Evolutionary conservation across 108 stramenopile species (phyloP).

Genomic region (Cyclostephanos invisitatus): DNA sequence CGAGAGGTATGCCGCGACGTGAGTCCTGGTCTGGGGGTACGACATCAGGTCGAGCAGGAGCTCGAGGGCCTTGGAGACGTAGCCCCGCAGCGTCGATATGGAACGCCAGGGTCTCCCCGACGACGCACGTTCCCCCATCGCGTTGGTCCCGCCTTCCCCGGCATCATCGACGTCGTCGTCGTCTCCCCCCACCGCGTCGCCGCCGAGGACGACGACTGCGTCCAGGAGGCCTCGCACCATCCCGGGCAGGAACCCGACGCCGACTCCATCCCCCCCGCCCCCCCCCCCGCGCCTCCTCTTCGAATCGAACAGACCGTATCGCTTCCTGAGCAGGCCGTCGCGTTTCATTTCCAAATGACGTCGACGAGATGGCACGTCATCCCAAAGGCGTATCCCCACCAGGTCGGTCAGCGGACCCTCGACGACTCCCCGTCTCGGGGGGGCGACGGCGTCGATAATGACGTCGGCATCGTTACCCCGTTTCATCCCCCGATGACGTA

Average conservation of each 20-base stretch:
- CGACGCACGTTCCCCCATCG: neutral
- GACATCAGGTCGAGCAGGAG: slow-evolving; percentile 43
- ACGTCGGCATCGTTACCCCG: neutral
- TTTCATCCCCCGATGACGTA: neutral
- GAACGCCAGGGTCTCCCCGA: neutral
- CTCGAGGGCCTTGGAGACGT: slow-evolving; percentile 38
- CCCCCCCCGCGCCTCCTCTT: slow-evolving; percentile 1
- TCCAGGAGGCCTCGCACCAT: slow-evolving; percentile 27
- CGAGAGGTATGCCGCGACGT: slow-evolving; percentile 36
- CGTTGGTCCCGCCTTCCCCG: neutral
- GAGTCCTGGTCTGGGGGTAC: slow-evolving; percentile 38
- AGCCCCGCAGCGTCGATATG: neutral
- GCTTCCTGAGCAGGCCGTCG: slow-evolving; percentile 36
- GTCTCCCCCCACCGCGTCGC: neutral
- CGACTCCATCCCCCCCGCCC: neutral
- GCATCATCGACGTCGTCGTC: neutral
- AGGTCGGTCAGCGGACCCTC: slow-evolving; percentile 35
- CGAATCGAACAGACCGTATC: slow-evolving; percentile 33
- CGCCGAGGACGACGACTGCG: slow-evolving; percentile 8
- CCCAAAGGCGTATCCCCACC: slow-evolving; percentile 35
- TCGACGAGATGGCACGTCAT: slow-evolving; percentile 17
- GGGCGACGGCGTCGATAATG: neutral
- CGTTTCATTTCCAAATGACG: slow-evolving; percentile 29
- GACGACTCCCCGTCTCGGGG: slow-evolving; percentile 1
- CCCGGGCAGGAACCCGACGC: slow-evolving; percentile 28